Evolutionary conservation across 192 early-diverging fungal species (phyloP), one percentile per base, ranked within the genome.

Genomic region (Dimargaris cristalligena): DNA sequence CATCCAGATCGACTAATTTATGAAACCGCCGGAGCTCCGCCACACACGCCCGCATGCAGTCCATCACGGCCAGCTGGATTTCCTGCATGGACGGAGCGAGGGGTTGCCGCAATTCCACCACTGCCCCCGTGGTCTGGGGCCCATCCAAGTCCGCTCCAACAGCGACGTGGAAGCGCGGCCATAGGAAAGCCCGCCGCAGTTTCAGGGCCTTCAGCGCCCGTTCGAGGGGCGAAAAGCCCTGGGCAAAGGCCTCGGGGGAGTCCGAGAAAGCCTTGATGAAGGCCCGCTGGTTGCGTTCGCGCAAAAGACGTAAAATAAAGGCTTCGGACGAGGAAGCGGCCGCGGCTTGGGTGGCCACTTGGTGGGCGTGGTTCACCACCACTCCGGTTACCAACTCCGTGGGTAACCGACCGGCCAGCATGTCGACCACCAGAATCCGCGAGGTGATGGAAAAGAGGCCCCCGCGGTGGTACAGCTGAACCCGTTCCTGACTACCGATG

Each of bases 251-350:
- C 58, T 91, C 87, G 10, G 94, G 90, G 22, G 76, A 69, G 58
- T 96, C 92, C 35, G 89, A 89, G 51, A 98, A 85, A 0, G 92
- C 95, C 64, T 94, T 92, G 67, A 98, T 89, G 57, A 95, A 97
- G 3, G 85, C 86, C 47, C 78, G 61, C 47, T 82, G 74, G 71
- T 97, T 97, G 13, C 80, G 69, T 55, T 89, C 74, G 9, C 89
- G 78, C 59, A 82, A 78, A 18, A 98, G 65, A 13, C 90, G 76
- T 28, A 97, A 63, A 35, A 95, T 89, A 61, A 96, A 92, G 6
- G 91, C 86, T 66, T 95, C 91, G 44, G 79, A 91, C 1, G 89
- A 88, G 31, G 84, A 80, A 16, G 80, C 84, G 0, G 72, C 71
- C 3, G 97, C 77, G 32, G 84, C 73, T 49, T 91, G 86, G 18